phyloP scores from a whole-genome alignment of 805 yeast genomes.

The Wickerhamiella australiensis region DNA sequence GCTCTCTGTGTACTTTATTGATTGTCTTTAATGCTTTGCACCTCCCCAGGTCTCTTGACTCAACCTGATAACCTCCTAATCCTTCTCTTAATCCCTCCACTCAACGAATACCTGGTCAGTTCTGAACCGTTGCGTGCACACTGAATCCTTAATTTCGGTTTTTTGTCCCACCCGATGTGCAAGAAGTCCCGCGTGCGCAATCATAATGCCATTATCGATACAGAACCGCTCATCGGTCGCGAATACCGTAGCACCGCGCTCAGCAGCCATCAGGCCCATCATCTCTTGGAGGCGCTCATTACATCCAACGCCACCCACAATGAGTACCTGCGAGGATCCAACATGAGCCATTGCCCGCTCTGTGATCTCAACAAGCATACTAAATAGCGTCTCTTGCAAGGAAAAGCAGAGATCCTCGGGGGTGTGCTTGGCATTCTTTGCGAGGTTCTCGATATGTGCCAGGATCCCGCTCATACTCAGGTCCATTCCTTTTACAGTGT shows the following conservation, averaged over 20 bases:
- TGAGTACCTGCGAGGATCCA: conserved; percentile 71
- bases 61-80: no score
- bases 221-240: conserved; percentile 97
- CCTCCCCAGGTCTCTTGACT: no score
- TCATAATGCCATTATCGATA: conserved; percentile 97
- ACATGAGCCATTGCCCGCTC: conserved; percentile 99
- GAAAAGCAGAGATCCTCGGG: conserved; percentile 86
- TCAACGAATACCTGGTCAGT: conserved; percentile 85
- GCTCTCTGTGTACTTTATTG: no score
- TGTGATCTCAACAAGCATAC: conserved; percentile 95
- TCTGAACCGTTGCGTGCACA: conserved; percentile 85
- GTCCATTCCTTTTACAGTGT: conserved; percentile 98
- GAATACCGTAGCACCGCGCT: conserved; percentile 74
- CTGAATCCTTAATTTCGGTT: conserved; percentile 51
- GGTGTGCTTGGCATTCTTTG: conserved; percentile 36
- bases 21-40: no score
- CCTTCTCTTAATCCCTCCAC: conserved; percentile 68
- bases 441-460: conserved; percentile 71
- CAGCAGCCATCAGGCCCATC: conserved; percentile 93
- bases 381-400: conserved; percentile 80
- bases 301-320: conserved; percentile 98
- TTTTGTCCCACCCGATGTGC: conserved; percentile 70
- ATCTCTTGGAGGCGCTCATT: conserved; percentile 82
- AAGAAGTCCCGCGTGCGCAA: conserved; percentile 92
- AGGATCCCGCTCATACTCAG: conserved; percentile 90